Conservation (phyloP, 2,329 filamentous ascomycete genomes). For the Paraphaeosphaeria sporulosa region DNA sequence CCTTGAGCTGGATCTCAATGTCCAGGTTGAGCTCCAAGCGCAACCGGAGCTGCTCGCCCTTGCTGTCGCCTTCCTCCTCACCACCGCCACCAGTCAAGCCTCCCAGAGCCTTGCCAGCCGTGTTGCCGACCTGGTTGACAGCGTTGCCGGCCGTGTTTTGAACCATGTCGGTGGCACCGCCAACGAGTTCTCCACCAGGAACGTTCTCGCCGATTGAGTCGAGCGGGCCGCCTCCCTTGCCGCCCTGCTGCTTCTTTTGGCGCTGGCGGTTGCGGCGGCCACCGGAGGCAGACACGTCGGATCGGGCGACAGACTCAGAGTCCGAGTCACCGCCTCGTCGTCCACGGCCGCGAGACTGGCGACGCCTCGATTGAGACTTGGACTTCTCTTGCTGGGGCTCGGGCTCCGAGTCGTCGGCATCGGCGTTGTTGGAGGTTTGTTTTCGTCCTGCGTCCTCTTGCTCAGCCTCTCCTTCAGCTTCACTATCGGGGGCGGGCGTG, state of each 20-base stretch:
- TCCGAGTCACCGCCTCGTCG: slow-evolving; percentile 58
- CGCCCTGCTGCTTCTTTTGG: slow-evolving; percentile 57
- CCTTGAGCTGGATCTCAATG: slow-evolving; percentile 69
- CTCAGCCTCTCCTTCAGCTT: slow-evolving; percentile 54
- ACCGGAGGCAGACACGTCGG: slow-evolving; percentile 60
- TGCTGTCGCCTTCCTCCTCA: slow-evolving; percentile 36
- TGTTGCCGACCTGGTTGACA: slow-evolving; percentile 54
- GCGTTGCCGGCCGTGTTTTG: slow-evolving; percentile 63
- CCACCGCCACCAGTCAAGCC: slow-evolving; percentile 57
- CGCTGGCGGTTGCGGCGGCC: slow-evolving; percentile 65
- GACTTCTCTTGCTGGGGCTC: slow-evolving; percentile 56
- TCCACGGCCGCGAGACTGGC: slow-evolving; percentile 59
- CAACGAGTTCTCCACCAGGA: slow-evolving; percentile 60
- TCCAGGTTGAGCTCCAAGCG: slow-evolving; percentile 68
- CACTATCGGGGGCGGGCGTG: slow-evolving; percentile 55
- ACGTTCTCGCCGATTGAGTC: slow-evolving; percentile 64
- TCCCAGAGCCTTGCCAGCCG: slow-evolving; percentile 54
- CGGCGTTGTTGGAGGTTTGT: slow-evolving; percentile 40
- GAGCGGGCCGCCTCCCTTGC: slow-evolving; percentile 58
- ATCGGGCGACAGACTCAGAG: slow-evolving; percentile 62
- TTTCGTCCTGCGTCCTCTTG: slow-evolving; percentile 51
- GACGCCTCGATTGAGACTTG: slow-evolving; percentile 55
- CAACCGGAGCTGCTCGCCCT: slow-evolving; percentile 62
- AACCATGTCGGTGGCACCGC: slow-evolving; percentile 63
- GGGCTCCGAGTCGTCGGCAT: slow-evolving; percentile 52